Conservation (phyloP, 1,284 basidiomycete genomes). For the Fistulinella cinereoalba region DNA sequence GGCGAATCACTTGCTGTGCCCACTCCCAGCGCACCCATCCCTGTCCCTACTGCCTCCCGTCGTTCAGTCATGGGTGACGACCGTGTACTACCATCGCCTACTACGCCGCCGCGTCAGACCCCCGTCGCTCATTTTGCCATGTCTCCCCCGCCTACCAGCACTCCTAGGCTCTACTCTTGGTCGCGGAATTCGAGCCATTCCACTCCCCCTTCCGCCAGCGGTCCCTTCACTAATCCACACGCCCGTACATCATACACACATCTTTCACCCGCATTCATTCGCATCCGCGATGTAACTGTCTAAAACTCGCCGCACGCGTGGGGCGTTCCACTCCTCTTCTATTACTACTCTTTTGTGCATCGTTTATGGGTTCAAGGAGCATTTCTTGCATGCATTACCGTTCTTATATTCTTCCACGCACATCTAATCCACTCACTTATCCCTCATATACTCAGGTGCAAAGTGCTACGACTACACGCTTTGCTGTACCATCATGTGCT, state of each 20-base stretch:
- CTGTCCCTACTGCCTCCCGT: constrained; percentile 24
- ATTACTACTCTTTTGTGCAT: neutral
- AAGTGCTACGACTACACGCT: constrained; percentile 22
- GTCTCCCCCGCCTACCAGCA: constrained; percentile 46
- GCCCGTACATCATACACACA: constrained; percentile 50
- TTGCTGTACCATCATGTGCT: constrained; percentile 36
- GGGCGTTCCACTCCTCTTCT: neutral
- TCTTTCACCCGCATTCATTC: constrained; percentile 36
- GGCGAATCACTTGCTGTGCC: constrained; percentile 12
- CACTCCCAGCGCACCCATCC: constrained; percentile 30
- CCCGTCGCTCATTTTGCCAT: constrained; percentile 37
- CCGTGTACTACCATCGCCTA: constrained; percentile 15
- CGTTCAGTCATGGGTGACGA: constrained; percentile 24
- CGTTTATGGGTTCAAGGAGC: constrained; percentile 11
- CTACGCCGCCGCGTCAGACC: constrained; percentile 31
- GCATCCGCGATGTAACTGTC: constrained; percentile 31
- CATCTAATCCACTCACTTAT: constrained; percentile 38
- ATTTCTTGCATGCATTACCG: constrained; percentile 14
- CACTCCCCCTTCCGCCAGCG: constrained; percentile 25
- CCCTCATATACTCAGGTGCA: constrained; percentile 33
- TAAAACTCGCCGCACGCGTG: constrained; percentile 8
- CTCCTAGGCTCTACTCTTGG: constrained; percentile 47
- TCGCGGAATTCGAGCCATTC: constrained; percentile 29
- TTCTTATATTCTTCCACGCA: constrained; percentile 26
- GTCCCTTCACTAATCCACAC: constrained; percentile 47